Evolutionary conservation across 2,329 filamentous ascomycete genomes (phyloP).

Genomic region (Alternaria angustiovoidea): DNA sequence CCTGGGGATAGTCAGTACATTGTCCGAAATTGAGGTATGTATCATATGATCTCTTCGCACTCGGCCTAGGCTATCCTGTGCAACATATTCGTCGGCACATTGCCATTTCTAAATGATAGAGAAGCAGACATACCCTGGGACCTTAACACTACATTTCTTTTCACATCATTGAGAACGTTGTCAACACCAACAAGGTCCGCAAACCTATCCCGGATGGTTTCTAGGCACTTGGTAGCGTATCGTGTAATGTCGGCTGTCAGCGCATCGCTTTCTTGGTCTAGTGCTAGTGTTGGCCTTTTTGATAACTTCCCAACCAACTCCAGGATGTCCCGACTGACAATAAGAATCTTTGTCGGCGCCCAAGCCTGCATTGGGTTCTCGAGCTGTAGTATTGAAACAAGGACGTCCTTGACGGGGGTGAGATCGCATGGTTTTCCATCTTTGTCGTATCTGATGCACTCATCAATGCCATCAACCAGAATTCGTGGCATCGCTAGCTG

Average conservation of each 20-base stretch:
- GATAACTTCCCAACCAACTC: background rate
- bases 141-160: background rate
- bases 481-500: background rate
- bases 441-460: background rate
- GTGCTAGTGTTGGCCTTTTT: background rate
- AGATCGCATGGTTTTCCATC: background rate
- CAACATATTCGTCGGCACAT: too few species aligned
- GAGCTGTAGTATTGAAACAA: background rate
- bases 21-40: background rate
- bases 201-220: background rate
- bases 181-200: slow-evolving; percentile 10
- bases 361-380: background rate
- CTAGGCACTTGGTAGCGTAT: background rate
- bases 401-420: background rate
- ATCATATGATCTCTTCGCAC: too few species aligned
- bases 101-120: fast-evolving
- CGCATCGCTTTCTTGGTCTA: background rate
- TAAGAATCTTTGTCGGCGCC: background rate
- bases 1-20: slow-evolving; percentile 13
- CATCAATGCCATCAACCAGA: background rate
- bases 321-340: background rate
- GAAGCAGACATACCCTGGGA: background rate
- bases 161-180: slow-evolving; percentile 12
- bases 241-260: background rate
- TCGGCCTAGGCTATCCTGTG: fast-evolving